Evolutionary conservation across 306 rosid species (phyloP), one percentile per base, ranked within the genome.

Genomic region (Alnus glutinosa): DNA sequence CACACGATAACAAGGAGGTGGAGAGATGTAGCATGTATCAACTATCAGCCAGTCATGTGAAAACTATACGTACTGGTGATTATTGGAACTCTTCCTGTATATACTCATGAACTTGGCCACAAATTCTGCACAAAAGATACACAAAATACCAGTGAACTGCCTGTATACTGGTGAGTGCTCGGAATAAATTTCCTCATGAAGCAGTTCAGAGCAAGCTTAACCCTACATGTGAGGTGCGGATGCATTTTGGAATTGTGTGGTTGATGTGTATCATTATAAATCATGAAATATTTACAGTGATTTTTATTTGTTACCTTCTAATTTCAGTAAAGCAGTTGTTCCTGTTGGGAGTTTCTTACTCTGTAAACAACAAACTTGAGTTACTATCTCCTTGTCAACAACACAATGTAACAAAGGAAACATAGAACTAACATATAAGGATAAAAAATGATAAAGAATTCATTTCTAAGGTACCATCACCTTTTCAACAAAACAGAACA

Each of bases 81-180:
- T 83, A 81, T 77, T 79, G 12, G 84, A 83, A 85, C 88, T 77
- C 85, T 87, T 94, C 74, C 93, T 83, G 87, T 81, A 86, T 70
- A 89, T 85, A 89, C 97, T 83, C 93, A 91, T 89, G 92, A 94
- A 94, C 83, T 94, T 94, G 58, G 90, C 95, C 75, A 91, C 87
- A 83, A 92, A 94, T 85, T 94, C 98, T 92, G 98, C 87, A 82
- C 32, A 52, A 64, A 79, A 70, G 47, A 39, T 70, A 67, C 66
- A 34, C 19, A 64, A 55, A n/a, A 46, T 9, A 49, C 55, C 2
- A 2, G n/a, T 44, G 73, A 18, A 4, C 55, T 47, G 55, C 28
- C 68, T 64, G 54, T 71, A 18, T 50, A 50, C 36, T 58, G 66
- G 42, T 12, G 58, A 71, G 54, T 42, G 46, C 46, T 42, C 46